phyloP scores from a whole-genome alignment of 495 filamentous ascomycete species.

The Amphirosellinia nigrospora region DNA sequence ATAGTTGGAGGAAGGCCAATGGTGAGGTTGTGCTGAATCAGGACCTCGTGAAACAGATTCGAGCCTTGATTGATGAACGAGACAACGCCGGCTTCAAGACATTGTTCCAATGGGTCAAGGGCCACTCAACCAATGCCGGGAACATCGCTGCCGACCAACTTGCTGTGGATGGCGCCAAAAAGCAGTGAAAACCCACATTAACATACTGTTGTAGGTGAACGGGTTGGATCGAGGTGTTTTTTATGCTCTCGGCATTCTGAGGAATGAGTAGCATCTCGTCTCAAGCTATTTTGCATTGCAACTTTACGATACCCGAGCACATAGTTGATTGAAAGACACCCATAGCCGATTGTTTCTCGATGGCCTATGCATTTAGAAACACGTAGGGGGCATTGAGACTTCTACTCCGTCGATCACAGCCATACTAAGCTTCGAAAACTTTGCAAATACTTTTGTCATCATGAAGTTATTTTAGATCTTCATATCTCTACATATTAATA shows the following conservation, averaged over 20 bases:
- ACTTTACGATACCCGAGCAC: constrained; percentile 19
- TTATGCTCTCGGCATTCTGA: neutral
- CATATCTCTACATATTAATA: neutral
- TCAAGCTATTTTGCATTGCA: constrained; percentile 20
- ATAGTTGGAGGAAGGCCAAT: constrained; percentile 75
- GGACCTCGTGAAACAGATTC: constrained; percentile 78
- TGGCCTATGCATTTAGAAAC: constrained; percentile 8
- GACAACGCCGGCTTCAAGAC: constrained; percentile 65
- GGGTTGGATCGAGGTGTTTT: neutral
- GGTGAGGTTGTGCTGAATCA: constrained; percentile 80
- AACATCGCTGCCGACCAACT: constrained; percentile 83
- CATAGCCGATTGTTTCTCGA: neutral
- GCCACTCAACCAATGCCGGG: constrained; percentile 70
- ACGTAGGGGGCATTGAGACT: neutral
- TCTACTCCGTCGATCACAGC: neutral
- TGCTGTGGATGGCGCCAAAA: constrained; percentile 64
- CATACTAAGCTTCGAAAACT: neutral
- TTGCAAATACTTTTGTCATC: too few species aligned
- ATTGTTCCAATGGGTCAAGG: constrained; percentile 86
- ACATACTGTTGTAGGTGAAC: neutral
- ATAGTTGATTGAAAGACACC: constrained; percentile 4
- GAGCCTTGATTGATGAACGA: constrained; percentile 74
- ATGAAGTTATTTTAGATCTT: neutral
- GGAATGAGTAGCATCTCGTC: constrained; percentile 9
- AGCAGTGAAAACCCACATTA: neutral